Base-by-base conservation (phyloP, 441 rosid species). In the Jatropha multifida region DNA sequence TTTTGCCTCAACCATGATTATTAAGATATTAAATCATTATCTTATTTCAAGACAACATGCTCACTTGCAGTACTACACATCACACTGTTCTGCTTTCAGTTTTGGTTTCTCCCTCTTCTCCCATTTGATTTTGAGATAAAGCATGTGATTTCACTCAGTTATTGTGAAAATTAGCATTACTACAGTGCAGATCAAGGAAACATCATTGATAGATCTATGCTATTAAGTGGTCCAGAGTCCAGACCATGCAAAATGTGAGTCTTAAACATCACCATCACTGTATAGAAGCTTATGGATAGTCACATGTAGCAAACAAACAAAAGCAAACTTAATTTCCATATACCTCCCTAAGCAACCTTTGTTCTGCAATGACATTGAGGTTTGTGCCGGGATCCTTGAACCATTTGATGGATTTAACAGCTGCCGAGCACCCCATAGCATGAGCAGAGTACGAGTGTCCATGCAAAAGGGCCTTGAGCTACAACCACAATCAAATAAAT, bases 401-500 rank as follows among this genome's bases (percentile, higher is more conserved):
- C 98, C 98, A 92, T 81, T 86, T 81, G 40, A 96, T 94, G 71
- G 99, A 80, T 75, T 89, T 94, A 71, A 79, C 86, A 68, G 99
- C 98, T 67, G 98, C 98, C 46, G 88, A 80, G 75, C 98, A 96
- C 55, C 97, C 99, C 91, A 91, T 85, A 61, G 98, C 96, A 86
- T 96, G 98, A 69, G 97, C 99, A 65, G 97, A 69, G 82, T 94
- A 94, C 7, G 99, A 93, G 82, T 95, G 99, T 69, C 99, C 99
- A 79, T 93, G 99, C 82, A 95, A 85, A 77, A 95, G 92, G 23
- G 98, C 99, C 83, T 87, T 85, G 77, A 95, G 95, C 99, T 95
- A 79, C 81, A 82, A 77, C 72, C 71, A 84, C 48, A 83, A 78
- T 48, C 65, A 79, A 71, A 52, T 15, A 54, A 18, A 77, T 74